These are phyloP conservation scores for Emmonsiellopsis sp. DNA, from an alignment of 2,329 filamentous ascomycete species.

Conservation along the genomic window DNA sequence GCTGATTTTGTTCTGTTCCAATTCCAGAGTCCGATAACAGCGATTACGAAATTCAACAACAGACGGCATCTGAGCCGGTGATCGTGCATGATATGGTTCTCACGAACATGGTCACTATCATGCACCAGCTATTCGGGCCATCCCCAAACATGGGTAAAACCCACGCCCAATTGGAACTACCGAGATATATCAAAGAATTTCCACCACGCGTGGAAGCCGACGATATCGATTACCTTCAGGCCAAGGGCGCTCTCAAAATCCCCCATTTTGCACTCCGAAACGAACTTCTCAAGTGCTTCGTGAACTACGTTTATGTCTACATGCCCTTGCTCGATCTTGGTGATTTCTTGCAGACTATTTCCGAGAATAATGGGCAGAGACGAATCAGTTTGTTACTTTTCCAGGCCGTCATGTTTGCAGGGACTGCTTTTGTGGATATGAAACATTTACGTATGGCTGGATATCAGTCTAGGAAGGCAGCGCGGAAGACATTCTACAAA, in stretches of 20 bases:
- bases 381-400: constrained; percentile 79
- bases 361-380: constrained; percentile 56
- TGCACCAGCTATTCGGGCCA: constrained; percentile 24
- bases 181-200: constrained; percentile 68
- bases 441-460: constrained; percentile 66
- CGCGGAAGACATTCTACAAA: constrained; percentile 79
- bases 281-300: constrained; percentile 70
- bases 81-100: not conserved
- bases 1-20: not conserved
- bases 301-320: constrained; percentile 86
- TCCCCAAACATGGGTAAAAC: constrained; percentile 40
- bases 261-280: constrained; percentile 63
- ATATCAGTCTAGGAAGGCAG: constrained; percentile 66
- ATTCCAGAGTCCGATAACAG: not conserved
- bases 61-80: not conserved
- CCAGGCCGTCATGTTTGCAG: constrained; percentile 91
- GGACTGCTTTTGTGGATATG: constrained; percentile 78
- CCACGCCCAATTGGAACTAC: constrained; percentile 39
- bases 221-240: constrained; percentile 71
- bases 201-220: constrained; percentile 67
- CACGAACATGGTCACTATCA: constrained; percentile 26
- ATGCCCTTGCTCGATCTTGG: constrained; percentile 74
- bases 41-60: not conserved
- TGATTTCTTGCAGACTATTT: constrained; percentile 49
- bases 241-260: constrained; percentile 75